phyloP scores from a whole-genome alignment of 2,329 filamentous ascomycete genomes.

The Colletotrichum sp. region DNA sequence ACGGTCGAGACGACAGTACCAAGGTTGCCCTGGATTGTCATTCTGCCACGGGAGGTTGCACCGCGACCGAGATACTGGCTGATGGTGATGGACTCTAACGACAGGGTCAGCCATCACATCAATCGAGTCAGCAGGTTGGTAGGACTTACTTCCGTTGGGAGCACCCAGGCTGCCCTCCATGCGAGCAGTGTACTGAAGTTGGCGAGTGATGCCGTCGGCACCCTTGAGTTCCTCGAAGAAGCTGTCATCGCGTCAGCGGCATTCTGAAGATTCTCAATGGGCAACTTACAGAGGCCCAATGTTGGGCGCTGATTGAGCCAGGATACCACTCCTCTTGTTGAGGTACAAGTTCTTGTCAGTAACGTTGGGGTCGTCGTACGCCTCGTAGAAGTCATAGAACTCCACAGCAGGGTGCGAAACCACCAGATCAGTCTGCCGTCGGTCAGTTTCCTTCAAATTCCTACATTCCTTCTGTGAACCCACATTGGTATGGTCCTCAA shows the following conservation, averaged over 20 bases:
- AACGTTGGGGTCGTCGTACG: constrained; percentile 54
- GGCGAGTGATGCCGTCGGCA: constrained; percentile 63
- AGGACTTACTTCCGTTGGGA: constrained; percentile 32
- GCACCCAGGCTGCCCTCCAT: constrained; percentile 60
- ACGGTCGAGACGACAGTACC: constrained; percentile 62
- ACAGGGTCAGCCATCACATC: accelerated
- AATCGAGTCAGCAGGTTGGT: neutral
- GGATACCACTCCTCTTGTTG: constrained; percentile 58
- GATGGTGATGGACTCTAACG: constrained; percentile 52
- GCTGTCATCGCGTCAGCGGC: constrained; percentile 40
- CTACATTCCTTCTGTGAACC: neutral
- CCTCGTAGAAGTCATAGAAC: constrained; percentile 70
- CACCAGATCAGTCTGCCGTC: constrained; percentile 48
- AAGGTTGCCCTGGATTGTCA: constrained; percentile 63
- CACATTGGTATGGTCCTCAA: constrained; percentile 60
- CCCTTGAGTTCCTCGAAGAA: constrained; percentile 58
- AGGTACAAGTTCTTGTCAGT: constrained; percentile 50
- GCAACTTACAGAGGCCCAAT: constrained; percentile 59
- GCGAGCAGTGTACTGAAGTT: constrained; percentile 70
- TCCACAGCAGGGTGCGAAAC: constrained; percentile 47
- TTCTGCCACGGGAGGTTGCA: constrained; percentile 63
- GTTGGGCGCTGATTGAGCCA: constrained; percentile 69
- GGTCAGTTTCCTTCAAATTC: neutral
- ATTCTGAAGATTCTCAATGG: neutral
- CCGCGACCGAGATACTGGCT: constrained; percentile 70